Percentiles rank a stretch among this genome's conserved stretches.
Evolutionary conservation across 768 basidiomycete species (phyloP).

Genomic region (Fistulinella prunicolor): DNA sequence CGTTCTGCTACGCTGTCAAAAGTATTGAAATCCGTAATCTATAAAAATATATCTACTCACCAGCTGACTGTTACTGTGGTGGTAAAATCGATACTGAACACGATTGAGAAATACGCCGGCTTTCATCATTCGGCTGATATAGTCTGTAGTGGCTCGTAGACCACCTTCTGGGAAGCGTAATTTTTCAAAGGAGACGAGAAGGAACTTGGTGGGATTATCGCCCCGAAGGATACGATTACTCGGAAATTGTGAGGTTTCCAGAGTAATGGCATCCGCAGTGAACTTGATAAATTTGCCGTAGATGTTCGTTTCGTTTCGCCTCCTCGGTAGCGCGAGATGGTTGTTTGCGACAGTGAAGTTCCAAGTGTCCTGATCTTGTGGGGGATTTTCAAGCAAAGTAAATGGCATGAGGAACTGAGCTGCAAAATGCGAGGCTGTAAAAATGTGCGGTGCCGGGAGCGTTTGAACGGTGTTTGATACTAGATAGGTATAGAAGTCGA

Average conservation of each 20-base stretch:
- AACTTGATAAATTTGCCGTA: conserved; percentile 54
- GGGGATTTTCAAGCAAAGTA: conserved; percentile 39
- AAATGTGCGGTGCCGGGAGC: not conserved
- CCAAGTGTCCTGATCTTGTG: conserved; percentile 53
- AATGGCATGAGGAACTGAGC: conserved; percentile 14
- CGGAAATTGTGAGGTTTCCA: conserved; percentile 48
- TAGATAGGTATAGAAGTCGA: conserved; percentile 1
- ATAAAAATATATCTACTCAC: conserved; percentile 31
- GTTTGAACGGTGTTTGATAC: too few species aligned
- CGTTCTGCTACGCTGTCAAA: conserved; percentile 52
- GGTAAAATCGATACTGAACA: conserved; percentile 64
- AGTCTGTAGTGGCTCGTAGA: conserved; percentile 48
- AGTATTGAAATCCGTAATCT: not conserved
- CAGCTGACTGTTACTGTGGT: conserved; percentile 69
- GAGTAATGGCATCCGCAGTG: conserved; percentile 45
- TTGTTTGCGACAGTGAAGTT: conserved; percentile 39
- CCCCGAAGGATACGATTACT: conserved; percentile 57
- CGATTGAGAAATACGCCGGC: conserved; percentile 56
- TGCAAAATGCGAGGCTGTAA: not conserved
- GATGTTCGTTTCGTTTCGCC: conserved; percentile 25
- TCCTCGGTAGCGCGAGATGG: conserved; percentile 26
- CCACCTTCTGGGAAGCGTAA: conserved; percentile 55
- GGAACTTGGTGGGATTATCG: conserved; percentile 56
- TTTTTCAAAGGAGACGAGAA: conserved; percentile 50
- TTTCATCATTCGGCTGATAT: conserved; percentile 53